Evolutionary conservation across 371 early-diverging fungal species (phyloP).

Genomic region (Mucor plumbeus): DNA sequence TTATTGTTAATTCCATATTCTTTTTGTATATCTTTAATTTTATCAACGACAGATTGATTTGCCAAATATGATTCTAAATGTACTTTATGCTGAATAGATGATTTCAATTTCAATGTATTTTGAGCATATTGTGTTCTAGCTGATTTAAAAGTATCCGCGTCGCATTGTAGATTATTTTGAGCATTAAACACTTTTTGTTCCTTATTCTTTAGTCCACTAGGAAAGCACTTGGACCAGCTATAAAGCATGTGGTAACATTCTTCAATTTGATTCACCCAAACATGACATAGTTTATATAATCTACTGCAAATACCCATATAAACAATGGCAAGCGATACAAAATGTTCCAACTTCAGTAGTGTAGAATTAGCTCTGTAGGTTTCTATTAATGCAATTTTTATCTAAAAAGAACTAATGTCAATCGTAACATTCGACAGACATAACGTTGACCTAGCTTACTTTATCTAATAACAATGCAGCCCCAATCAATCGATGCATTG

Average conservation of each 20-base stretch:
- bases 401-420: not conserved
- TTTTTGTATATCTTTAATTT: conserved; percentile 16
- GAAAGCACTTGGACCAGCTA: conserved; percentile 39
- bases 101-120: conserved; percentile 7
- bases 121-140: conserved; percentile 17
- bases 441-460: conserved; percentile 5
- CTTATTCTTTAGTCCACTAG: conserved; percentile 39
- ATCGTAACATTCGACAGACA: not conserved
- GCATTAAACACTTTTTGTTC: conserved; percentile 12
- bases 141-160: conserved; percentile 15
- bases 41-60: conserved; percentile 20
- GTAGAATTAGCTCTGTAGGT: conserved; percentile 43
- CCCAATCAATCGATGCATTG: conserved; percentile 44
- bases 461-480: conserved; percentile 45
- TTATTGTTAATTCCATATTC: conserved; percentile 8
- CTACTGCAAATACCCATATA: conserved; percentile 46
- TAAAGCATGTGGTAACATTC: conserved; percentile 42
- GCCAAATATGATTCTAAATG: conserved; percentile 29
- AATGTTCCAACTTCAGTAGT: conserved; percentile 41
- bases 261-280: conserved; percentile 38
- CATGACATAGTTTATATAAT: conserved; percentile 33
- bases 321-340: conserved; percentile 41
- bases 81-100: conserved; percentile 20
- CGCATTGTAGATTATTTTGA: conserved; percentile 17
- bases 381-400: conserved; percentile 36